Percentiles rank a stretch among this genome's conserved stretches.
Evolutionary conservation across 768 basidiomycete genomes (phyloP).

Genomic region (Chiua virens): DNA sequence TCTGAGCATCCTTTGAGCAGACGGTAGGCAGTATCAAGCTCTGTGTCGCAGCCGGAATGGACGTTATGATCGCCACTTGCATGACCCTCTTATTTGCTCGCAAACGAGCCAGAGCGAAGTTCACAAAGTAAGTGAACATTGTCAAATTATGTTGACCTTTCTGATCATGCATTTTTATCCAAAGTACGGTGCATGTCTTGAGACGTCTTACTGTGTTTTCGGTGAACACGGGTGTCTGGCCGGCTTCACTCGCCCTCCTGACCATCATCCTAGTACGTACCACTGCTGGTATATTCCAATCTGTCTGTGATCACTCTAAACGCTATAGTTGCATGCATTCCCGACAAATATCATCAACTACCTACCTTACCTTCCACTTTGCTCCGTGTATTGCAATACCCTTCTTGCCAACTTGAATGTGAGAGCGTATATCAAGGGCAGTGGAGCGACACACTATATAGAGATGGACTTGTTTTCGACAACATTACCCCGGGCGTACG

Average conservation of each 20-base stretch:
- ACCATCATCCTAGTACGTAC: slow-evolving; percentile 48
- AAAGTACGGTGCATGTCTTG: background rate
- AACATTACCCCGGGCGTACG: no score
- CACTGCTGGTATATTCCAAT: no score
- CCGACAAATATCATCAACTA: background rate
- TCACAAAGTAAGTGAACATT: background rate
- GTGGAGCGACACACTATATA: background rate
- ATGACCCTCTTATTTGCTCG: slow-evolving; percentile 1
- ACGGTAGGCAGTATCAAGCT: background rate
- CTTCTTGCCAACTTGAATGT: no score
- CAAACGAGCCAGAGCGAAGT: no score
- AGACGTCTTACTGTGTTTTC: no score
- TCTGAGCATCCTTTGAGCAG: background rate
- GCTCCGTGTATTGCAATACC: background rate
- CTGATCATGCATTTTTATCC: no score
- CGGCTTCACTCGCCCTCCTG: slow-evolving; percentile 54
- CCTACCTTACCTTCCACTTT: background rate
- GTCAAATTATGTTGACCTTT: no score
- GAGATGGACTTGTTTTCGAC: no score
- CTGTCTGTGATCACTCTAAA: no score
- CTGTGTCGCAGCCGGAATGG: background rate
- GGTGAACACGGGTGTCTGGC: slow-evolving; percentile 38
- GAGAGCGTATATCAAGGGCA: background rate
- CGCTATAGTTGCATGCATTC: slow-evolving; percentile 2
- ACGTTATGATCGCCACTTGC: slow-evolving; percentile 3